Evolutionary conservation across 345 rosid genomes (phyloP), one percentile per base, ranked within the genome.

Genomic region (Laguncularia racemosa): DNA sequence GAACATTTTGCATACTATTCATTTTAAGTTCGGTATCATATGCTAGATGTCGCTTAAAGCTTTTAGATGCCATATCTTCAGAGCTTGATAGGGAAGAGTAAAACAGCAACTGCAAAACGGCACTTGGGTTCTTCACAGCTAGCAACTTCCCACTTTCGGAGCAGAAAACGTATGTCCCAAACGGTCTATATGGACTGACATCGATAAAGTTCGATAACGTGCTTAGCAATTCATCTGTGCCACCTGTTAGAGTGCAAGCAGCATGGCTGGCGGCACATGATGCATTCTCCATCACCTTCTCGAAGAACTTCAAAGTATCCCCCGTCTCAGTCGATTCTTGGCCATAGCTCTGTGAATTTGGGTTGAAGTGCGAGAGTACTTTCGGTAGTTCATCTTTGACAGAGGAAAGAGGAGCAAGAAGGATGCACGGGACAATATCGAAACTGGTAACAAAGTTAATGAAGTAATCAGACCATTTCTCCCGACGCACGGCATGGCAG

Each of bases 381-480:
- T 20, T 63, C 44, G 55, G 76, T 50, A 82, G 62, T 16, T 46
- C 57, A 4, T 44, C 16, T 46, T 56, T 26, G n/a, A 66, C 64
- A 20, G 82, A 68, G 15, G 84, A 70, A 14, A 63, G 66, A 54
- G 84, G 81, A 44, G 93, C 66, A 50, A 92, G 84, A 48, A 71
- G 60, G 55, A 92, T 62, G 40, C 93, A 77, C 7, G 96, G 98
- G 52, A 86, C 68, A 7, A 92, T 77, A 55, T 92, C 96, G 53
- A 78, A 72, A 63, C 79, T 80, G 60, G 57, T 69, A 21, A 92
- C 80, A 14, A 88, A 86, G 71, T 88, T 83, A 0, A 77, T 49
- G 66, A 89, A 86, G 72, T 45, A 69, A 20, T 56, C 62, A 12
- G 88, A 80, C 96, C 96, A 92, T 7, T 67, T 65, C 63, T 92